Base-by-base conservation (phyloP, 2,329 filamentous ascomycete genomes). In the Cladobotryum protrusum region DNA sequence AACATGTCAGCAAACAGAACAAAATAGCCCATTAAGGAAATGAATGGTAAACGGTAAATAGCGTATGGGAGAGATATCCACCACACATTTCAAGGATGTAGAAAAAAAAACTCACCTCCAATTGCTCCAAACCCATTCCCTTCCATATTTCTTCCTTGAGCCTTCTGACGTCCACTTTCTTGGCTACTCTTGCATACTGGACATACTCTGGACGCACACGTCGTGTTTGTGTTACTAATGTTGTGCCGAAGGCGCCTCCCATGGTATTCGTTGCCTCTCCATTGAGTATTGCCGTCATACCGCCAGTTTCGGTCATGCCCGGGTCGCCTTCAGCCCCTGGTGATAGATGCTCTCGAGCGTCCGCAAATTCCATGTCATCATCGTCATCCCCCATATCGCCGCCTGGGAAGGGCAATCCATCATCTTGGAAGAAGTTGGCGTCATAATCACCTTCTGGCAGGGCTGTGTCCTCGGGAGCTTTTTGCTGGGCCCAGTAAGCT, bases 381-480 rank as follows among this genome's bases (percentile, higher is more conserved):
- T 87, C 86, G 39, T 85, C 83, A 24, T 77, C 75, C 15, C 79
- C 75, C 18, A 74, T 67, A 43, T 76, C 73, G 4, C 75, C 82
- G 11, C 80, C 83, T 2, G 80, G 74, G 59, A 89, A 79, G 2
- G 85, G 83, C 56, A 91, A 72, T 2, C 79, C 85, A 59, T 92
- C 88, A 61, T 97, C 93, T 61, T 93, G 86, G 74, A 97, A 99
- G 78, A 97, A 99, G 67, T 97, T 87, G 52, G 93, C 92, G 65
- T 97, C 90, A 68, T 97, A 99, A 63, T 95, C 85, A 53, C 91
- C 91, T 58, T 82, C 75, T 3, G 78, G 77, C 35, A 78, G 67
- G 1, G 71, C 77, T 3, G 74, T 78, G 41, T 82, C 82, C 19
- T 85, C 83, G 46, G 72, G 79, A 57, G 72, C 83, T 65, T 81